phyloP scores from a whole-genome alignment of 2,329 filamentous ascomycete genomes.

The Aspergillus ibericus region DNA sequence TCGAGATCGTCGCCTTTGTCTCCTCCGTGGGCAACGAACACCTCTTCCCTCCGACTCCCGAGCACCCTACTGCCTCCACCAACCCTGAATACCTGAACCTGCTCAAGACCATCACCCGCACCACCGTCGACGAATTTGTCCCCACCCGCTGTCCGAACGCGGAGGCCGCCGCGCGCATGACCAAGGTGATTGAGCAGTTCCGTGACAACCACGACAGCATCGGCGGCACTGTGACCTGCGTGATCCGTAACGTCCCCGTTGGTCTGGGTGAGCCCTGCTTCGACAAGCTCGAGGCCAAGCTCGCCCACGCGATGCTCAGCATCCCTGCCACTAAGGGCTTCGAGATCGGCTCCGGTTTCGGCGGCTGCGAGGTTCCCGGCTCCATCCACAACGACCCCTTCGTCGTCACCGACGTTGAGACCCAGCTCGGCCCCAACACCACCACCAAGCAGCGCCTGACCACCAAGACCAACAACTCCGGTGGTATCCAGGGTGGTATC shows the following conservation, averaged over 20 bases:
- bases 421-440: slow-evolving; percentile 17
- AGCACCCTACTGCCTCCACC: slow-evolving; percentile 66
- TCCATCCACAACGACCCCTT: slow-evolving; percentile 93
- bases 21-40: slow-evolving; percentile 78
- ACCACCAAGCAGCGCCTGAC: slow-evolving; percentile 59
- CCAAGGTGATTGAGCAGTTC: slow-evolving; percentile 73
- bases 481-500: slow-evolving; percentile 93
- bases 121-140: slow-evolving; percentile 77
- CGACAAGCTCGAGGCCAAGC: slow-evolving; percentile 88
- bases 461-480: slow-evolving; percentile 92
- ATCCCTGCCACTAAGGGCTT: slow-evolving; percentile 96
- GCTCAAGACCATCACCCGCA: slow-evolving; percentile 69
- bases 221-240: slow-evolving; percentile 90
- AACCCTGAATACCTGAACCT: slow-evolving; percentile 79
- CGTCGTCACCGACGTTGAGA: slow-evolving; percentile 51
- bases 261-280: slow-evolving; percentile 93
- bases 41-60: slow-evolving; percentile 70
- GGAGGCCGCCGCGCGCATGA: slow-evolving; percentile 68
- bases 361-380: slow-evolving; percentile 79
- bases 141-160: slow-evolving; percentile 83
- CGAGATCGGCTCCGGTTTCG: slow-evolving; percentile 91
- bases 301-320: slow-evolving; percentile 91
- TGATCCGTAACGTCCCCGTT: slow-evolving; percentile 80
- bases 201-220: slow-evolving; percentile 82
- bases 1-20: slow-evolving; percentile 91